Conservation (phyloP, 345 rosid species). For the Sonneratia caseolaris region DNA sequence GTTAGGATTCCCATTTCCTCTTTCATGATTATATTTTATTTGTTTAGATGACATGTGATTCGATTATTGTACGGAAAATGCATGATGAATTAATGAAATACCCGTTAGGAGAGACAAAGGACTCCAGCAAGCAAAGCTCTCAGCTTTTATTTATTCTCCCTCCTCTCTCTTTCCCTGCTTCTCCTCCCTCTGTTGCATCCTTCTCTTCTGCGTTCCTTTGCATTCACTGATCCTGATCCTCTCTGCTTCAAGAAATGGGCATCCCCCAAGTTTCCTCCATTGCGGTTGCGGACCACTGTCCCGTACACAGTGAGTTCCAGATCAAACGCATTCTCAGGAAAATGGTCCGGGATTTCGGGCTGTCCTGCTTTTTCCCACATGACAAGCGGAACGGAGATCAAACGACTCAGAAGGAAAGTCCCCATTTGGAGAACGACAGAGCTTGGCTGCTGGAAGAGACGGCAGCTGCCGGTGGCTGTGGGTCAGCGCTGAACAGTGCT, state of each 20-base stretch:
- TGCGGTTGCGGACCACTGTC: too few relatives aligned
- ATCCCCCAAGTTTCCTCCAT: background rate
- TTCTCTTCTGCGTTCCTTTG: background rate
- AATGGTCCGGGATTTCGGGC: conserved; percentile 51
- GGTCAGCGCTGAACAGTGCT: conserved; percentile 28
- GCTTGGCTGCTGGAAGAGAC: conserved; percentile 80
- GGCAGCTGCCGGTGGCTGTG: conserved; percentile 51
- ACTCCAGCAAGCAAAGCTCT: background rate
- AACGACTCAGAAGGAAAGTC: conserved; percentile 5
- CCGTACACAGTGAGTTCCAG: background rate
- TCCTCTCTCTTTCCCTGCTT: background rate
- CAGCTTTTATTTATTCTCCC: conserved; percentile 1
- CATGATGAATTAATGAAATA: too few relatives aligned
- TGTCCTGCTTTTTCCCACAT: conserved; percentile 44
- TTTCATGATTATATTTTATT: too few relatives aligned
- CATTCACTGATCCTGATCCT: background rate
- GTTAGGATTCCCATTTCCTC: too few relatives aligned
- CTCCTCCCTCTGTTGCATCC: background rate
- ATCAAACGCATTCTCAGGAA: conserved; percentile 27
- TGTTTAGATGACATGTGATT: too few relatives aligned
- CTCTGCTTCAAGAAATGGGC: background rate
- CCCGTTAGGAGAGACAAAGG: too few relatives aligned
- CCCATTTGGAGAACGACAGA: conserved; percentile 61
- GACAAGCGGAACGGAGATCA: conserved; percentile 14
- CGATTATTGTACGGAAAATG: too few relatives aligned